These are phyloP conservation scores for Groenewaldozyma salmanticensis DNA, from an alignment of 805 yeast species.

Conservation along the genomic window DNA sequence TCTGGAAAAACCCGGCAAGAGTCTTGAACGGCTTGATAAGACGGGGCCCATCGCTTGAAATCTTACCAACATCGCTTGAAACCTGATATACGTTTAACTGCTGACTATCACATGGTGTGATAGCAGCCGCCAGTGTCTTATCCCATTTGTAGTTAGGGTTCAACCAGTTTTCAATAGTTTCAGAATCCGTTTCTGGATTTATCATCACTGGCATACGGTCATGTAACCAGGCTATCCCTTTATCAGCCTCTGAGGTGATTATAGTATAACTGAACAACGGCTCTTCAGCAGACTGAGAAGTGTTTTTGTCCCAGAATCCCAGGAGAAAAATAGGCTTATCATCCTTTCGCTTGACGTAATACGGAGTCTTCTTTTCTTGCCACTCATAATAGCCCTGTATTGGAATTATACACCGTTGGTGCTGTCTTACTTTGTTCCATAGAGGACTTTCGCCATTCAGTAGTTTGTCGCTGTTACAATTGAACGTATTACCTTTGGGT, in stretches of 20 bases:
- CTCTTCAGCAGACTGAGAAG: constrained; percentile 16
- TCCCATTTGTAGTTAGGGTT: constrained; percentile 26
- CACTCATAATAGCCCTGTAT: constrained; percentile 85
- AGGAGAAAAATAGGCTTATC: constrained; percentile 54
- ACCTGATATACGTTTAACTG: constrained; percentile 49
- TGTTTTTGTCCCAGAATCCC: constrained; percentile 35
- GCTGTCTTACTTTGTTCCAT: constrained; percentile 46
- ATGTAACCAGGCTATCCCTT: constrained; percentile 59
- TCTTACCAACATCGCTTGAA: constrained; percentile 53
- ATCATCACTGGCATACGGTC: constrained; percentile 68
- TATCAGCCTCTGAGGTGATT: constrained; percentile 62
- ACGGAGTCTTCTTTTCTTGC: constrained; percentile 50
- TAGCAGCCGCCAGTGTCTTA: constrained; percentile 29
- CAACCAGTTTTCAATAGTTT: constrained; percentile 59
- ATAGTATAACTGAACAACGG: constrained; percentile 49
- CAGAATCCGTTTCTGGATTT: constrained; percentile 36
- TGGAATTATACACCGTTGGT: constrained; percentile 63
- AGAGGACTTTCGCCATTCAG: constrained; percentile 33
- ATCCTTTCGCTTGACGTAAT: constrained; percentile 49
- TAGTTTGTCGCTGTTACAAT: constrained; percentile 63
- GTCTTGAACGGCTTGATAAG: constrained; percentile 27
- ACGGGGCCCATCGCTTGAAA: constrained; percentile 36
- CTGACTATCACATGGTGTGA: constrained; percentile 31
- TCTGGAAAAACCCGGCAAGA: constrained; percentile 7
- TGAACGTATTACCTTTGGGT: constrained; percentile 34